Conservation (phyloP, 129 eudicot species). For the Chrysanthemum makinoi region DNA sequence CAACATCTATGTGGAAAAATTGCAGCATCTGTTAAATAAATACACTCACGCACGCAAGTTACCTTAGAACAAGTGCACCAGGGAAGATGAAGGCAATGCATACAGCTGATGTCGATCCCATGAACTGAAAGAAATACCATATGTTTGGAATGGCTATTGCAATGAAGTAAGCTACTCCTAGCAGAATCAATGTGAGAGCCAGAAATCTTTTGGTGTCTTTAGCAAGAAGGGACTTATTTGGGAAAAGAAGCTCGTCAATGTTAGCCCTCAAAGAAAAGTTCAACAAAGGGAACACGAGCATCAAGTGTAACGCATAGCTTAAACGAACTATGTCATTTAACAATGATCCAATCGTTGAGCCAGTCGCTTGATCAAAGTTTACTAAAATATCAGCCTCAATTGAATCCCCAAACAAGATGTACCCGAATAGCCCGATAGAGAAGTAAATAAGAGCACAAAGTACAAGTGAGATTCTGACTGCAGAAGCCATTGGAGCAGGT, state of each 20-base stretch:
- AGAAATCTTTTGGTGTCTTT: conserved; percentile 58
- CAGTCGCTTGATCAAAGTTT: conserved; percentile 61
- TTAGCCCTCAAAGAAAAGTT: conserved; percentile 76
- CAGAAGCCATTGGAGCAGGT: conserved; percentile 72
- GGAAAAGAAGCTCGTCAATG: conserved; percentile 73
- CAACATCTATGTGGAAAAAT: not conserved
- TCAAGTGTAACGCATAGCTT: conserved; percentile 84
- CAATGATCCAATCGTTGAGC: conserved; percentile 49
- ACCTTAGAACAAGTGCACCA: conserved; percentile 79
- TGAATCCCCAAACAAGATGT: conserved; percentile 82
- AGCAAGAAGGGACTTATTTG: conserved; percentile 50
- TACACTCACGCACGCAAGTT: not conserved
- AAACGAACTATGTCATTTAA: conserved; percentile 67
- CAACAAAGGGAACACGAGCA: conserved; percentile 87
- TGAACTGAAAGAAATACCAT: conserved; percentile 89
- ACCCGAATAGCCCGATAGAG: conserved; percentile 75
- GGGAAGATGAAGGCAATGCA: conserved; percentile 86
- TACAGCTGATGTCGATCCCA: conserved; percentile 85
- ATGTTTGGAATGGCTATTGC: conserved; percentile 88
- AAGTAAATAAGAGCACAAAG: conserved; percentile 81
- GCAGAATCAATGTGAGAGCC: conserved; percentile 47
- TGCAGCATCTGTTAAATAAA: not conserved
- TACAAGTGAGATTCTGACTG: conserved; percentile 66
- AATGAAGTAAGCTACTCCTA: conserved; percentile 52
- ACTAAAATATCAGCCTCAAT: conserved; percentile 77